These are phyloP conservation scores for Sclerotinia sclerotiorum DNA, from an alignment of 2,329 filamentous ascomycete genomes.

Conservation along the genomic window DNA sequence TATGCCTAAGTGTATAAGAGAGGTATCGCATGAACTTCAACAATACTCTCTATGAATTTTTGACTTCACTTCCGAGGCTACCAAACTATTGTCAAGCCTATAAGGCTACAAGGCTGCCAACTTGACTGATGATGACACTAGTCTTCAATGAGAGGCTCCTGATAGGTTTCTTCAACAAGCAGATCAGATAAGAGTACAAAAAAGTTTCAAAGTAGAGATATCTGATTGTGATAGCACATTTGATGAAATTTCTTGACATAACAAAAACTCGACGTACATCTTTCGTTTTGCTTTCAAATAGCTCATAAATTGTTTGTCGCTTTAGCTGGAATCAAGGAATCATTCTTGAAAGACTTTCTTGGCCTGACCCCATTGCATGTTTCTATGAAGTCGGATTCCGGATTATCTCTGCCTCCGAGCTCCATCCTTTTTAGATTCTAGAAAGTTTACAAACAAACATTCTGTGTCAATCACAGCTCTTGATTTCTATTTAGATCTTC, in stretches of 20 bases:
- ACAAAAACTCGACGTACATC: slow-evolving; percentile 12
- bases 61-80: slow-evolving; percentile 12
- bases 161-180: slow-evolving; percentile 11
- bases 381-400: slow-evolving; percentile 5
- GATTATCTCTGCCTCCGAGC: slow-evolving; percentile 18
- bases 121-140: slow-evolving; percentile 16
- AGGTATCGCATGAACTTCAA: not conserved
- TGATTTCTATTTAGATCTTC: slow-evolving; percentile 15
- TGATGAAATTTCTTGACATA: not conserved
- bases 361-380: not conserved
- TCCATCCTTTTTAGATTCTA: slow-evolving; percentile 21
- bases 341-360: slow-evolving; percentile 11
- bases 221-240: not conserved
- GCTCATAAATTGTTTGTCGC: slow-evolving; percentile 19
- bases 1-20: not conserved
- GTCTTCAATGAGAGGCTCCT: slow-evolving; percentile 11
- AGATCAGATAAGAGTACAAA: slow-evolving; percentile 3
- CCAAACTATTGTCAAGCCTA: not conserved
- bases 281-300: slow-evolving; percentile 15
- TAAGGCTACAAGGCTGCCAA: slow-evolving; percentile 21
- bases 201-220: not conserved
- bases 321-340: slow-evolving; percentile 13
- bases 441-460: slow-evolving; percentile 25
- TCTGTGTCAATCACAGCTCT: slow-evolving; percentile 15
- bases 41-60: not conserved